A percentile compares a stretch with the other conserved stretches of the same genome.
These are phyloP conservation scores for Astrothelium macrocarpum DNA, from an alignment of 495 filamentous ascomycete species.

Conservation along the genomic window DNA sequence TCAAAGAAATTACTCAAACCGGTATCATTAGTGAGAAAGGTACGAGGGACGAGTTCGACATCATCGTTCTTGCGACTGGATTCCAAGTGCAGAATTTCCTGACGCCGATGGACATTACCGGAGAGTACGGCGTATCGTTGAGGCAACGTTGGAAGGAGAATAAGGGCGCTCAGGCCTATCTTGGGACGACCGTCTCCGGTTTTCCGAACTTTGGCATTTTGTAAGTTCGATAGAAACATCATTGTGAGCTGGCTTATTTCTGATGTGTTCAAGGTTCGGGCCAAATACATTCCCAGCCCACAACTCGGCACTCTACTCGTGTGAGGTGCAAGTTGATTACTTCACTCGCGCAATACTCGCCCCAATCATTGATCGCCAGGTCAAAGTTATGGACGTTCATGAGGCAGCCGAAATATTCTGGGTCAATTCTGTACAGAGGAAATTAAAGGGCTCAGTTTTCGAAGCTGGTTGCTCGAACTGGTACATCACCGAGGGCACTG, in stretches of 20 bases:
- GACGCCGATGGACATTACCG: constrained; percentile 30
- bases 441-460: constrained; percentile 27
- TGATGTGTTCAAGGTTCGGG: constrained; percentile 31
- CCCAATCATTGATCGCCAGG: constrained; percentile 32
- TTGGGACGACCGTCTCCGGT: constrained; percentile 27
- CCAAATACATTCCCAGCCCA: constrained; percentile 39
- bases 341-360: constrained; percentile 19
- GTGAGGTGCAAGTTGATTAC: constrained; percentile 35
- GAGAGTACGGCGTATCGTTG: constrained; percentile 25
- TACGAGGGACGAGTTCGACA: constrained; percentile 28
- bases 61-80: constrained; percentile 38
- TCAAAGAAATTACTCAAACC: constrained; percentile 29
- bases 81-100: constrained; percentile 31
- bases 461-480: constrained; percentile 31
- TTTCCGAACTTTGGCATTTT: constrained; percentile 39
- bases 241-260: constrained; percentile 20
- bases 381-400: constrained; percentile 29
- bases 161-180: constrained; percentile 35
- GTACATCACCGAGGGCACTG: constrained; percentile 27
- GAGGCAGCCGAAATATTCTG: constrained; percentile 27
- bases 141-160: constrained; percentile 32
- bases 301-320: constrained; percentile 33
- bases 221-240: not conserved
- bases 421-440: constrained; percentile 20
- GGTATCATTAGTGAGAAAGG: constrained; percentile 28